Evolutionary conservation across 208 protist genomes (phyloP).

Genomic region (Trypanosoma congolense): DNA sequence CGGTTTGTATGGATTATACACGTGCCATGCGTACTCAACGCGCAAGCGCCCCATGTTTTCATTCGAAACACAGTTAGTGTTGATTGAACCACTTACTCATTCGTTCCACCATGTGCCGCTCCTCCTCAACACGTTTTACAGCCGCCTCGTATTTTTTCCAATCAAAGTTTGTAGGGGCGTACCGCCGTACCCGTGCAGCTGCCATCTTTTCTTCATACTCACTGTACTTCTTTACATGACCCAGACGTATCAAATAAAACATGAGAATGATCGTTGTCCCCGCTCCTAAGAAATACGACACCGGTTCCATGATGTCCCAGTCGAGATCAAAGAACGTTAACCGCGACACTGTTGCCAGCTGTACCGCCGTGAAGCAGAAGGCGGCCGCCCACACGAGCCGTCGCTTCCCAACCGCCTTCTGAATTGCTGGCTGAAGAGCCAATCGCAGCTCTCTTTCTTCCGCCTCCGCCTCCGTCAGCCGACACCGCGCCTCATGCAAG

Average conservation of each 20-base stretch:
- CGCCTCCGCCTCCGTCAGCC: constrained; percentile 26
- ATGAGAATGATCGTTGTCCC: constrained; percentile 65
- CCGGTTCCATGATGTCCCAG: constrained; percentile 90
- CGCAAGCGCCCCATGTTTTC: too few relatives aligned
- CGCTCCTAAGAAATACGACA: constrained; percentile 72
- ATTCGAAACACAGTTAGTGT: constrained; percentile 22
- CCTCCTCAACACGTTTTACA: constrained; percentile 36
- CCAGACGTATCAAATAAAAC: constrained; percentile 50
- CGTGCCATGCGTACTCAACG: too few relatives aligned
- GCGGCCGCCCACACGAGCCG: constrained; percentile 56
- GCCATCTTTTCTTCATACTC: constrained; percentile 53
- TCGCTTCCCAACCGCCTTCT: constrained; percentile 47
- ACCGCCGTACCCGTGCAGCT: constrained; percentile 44
- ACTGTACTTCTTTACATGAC: constrained; percentile 45
- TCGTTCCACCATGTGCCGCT: constrained; percentile 27
- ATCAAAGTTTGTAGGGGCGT: constrained; percentile 66
- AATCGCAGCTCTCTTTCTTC: constrained; percentile 35
- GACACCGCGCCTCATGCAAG: constrained; percentile 31
- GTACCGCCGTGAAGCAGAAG: constrained; percentile 46
- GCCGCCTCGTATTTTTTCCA: constrained; percentile 54
- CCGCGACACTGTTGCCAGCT: constrained; percentile 74
- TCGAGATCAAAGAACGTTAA: constrained; percentile 86
- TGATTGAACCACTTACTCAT: constrained; percentile 40
- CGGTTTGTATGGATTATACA: too few relatives aligned
- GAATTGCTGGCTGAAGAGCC: constrained; percentile 39